These are phyloP conservation scores for Sarocladium brachiariae DNA, from an alignment of 2,329 filamentous ascomycete species.

Conservation along the genomic window DNA sequence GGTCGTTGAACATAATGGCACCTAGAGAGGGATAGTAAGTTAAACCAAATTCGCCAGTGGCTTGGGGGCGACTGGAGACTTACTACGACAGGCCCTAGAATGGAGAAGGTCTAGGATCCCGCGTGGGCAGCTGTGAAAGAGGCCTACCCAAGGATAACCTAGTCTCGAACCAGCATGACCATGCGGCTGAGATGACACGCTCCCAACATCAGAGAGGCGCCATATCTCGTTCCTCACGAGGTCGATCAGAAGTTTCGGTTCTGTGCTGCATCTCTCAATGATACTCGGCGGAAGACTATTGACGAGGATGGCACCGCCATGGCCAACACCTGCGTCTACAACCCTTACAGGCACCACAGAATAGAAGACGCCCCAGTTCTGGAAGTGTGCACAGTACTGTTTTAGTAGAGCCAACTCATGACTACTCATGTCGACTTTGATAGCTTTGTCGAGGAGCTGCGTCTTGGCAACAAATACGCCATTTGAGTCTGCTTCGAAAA, in stretches of 20 bases:
- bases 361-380: constrained; percentile 68
- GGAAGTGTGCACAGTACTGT: constrained; percentile 50
- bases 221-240: constrained; percentile 71
- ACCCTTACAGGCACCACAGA: constrained; percentile 26
- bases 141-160: constrained; percentile 46
- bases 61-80: background rate
- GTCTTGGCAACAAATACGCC: constrained; percentile 19
- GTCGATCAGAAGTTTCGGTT: constrained; percentile 66
- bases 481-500: constrained; percentile 30
- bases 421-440: constrained; percentile 58
- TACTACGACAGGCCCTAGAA: constrained; percentile 67
- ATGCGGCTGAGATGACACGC: constrained; percentile 3
- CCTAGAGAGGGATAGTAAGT: background rate
- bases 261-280: constrained; percentile 63
- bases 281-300: constrained; percentile 60
- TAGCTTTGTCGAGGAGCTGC: constrained; percentile 39
- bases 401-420: constrained; percentile 55
- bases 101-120: constrained; percentile 72
- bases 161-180: background rate
- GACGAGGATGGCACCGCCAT: background rate
- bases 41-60: background rate
- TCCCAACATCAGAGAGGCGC: constrained; percentile 46
- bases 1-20: constrained; percentile 83
- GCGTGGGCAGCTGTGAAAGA: constrained; percentile 63
- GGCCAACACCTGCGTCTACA: constrained; percentile 41